Evolutionary conservation across 129 eudicot species (phyloP).

Genomic region (Helichrysum umbraculigerum): DNA sequence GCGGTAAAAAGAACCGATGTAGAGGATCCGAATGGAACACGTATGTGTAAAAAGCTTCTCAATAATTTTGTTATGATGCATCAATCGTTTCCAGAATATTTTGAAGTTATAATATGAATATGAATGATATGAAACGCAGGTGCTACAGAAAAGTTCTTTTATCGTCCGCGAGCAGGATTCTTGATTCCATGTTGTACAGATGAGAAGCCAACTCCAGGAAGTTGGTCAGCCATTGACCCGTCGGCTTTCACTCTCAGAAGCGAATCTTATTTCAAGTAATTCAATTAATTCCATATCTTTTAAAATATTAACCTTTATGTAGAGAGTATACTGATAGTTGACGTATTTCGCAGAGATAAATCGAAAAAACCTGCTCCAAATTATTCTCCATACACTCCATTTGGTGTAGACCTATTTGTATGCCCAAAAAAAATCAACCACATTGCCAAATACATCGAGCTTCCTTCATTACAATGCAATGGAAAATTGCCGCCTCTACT

Average conservation of each 20-base stretch:
- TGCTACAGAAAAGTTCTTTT: conserved; percentile 60
- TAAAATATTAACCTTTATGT: not conserved
- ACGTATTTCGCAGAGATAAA: conserved; percentile 66
- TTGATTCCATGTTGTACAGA: conserved; percentile 66
- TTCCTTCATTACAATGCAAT: conserved; percentile 60
- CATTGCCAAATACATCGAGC: conserved; percentile 84
- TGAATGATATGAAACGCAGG: conserved; percentile 41
- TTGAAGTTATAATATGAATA: not conserved
- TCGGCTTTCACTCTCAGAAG: conserved; percentile 79
- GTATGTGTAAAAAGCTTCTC: conserved; percentile 34
- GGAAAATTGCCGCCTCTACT: conserved; percentile 65
- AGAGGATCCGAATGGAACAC: conserved; percentile 49
- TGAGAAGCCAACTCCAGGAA: conserved; percentile 61
- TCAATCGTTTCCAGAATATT: not conserved
- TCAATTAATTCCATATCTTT: not conserved
- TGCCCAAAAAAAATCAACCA: conserved; percentile 72
- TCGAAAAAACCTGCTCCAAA: conserved; percentile 77
- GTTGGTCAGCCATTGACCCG: conserved; percentile 83
- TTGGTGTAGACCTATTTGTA: conserved; percentile 79
- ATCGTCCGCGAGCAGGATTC: conserved; percentile 78
- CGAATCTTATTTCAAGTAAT: conserved; percentile 73
- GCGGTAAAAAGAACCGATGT: conserved; percentile 63
- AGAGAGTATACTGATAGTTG: not conserved
- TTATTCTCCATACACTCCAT: conserved; percentile 65
- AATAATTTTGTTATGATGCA: not conserved